Conservation (phyloP, 768 basidiomycete genomes). For the Tulasnella sp. region DNA sequence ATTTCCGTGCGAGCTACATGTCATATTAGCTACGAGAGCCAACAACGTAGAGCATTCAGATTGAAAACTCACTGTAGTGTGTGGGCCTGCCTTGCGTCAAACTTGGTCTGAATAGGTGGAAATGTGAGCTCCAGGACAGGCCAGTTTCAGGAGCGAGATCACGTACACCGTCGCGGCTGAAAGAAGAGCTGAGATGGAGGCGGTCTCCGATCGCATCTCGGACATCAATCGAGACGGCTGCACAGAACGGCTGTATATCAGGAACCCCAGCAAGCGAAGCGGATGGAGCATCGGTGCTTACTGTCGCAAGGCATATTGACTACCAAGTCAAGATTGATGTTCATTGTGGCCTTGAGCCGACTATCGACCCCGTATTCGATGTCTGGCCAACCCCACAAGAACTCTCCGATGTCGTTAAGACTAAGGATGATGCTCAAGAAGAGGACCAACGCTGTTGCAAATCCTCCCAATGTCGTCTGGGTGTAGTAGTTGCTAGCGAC, state of each 20-base stretch:
- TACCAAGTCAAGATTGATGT: slow-evolving; percentile 84
- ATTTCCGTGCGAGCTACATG: slow-evolving; percentile 46
- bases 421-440: slow-evolving; percentile 60
- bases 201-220: slow-evolving; percentile 91
- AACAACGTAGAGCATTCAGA: slow-evolving; percentile 1
- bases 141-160: background rate
- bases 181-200: slow-evolving; percentile 64
- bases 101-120: slow-evolving; percentile 42
- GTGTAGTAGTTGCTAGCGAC: slow-evolving; percentile 70
- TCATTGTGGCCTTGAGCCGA: slow-evolving; percentile 48
- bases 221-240: slow-evolving; percentile 79
- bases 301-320: slow-evolving; percentile 90
- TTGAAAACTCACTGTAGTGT: slow-evolving; percentile 46
- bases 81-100: slow-evolving; percentile 74
- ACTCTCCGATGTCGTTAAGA: slow-evolving; percentile 83
- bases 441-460: slow-evolving; percentile 60
- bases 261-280: background rate
- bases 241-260: background rate
- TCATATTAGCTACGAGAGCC: background rate
- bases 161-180: slow-evolving; percentile 76
- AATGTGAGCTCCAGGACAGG: slow-evolving; percentile 2
- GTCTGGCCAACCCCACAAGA: slow-evolving; percentile 87
- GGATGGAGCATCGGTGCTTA: slow-evolving; percentile 33
- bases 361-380: slow-evolving; percentile 80
- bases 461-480: slow-evolving; percentile 67